Base-by-base conservation (phyloP, 192 early-diverging fungal species). In the Backusella tarrabulga region DNA sequence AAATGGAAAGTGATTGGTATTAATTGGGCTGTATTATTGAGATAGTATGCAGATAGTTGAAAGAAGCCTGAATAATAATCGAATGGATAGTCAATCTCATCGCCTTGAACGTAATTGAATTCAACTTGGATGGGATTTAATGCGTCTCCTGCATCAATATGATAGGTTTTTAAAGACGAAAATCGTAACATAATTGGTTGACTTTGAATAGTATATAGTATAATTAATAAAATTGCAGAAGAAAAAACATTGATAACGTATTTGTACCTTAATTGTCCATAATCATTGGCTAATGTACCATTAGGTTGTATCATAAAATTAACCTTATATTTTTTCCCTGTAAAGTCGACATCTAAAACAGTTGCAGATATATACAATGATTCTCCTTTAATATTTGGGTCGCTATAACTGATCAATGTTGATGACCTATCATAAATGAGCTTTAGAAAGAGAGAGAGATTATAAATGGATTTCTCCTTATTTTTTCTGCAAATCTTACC, bases 21-120 rank as follows among this genome's bases (percentile, higher is more conserved):
- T n/a, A 69, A 75, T 71, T 84, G 83, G 0, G 77, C 35, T 9
- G 75, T 79, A 34, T 85, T 78, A 46, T 79, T 78, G n/a, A 82
- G 69, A 54, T 77, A 70, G 75, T 77, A 76, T 21, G 83, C 85
- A 21, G 79, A 67, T 7, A 87, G 75, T 41, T 87, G 83, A 54
- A 87, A 87, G 17, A 84, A 87, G n/a, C 76, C 76, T 17, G 82
- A 80, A 73, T 87, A 87, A 23, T 79, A 78, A 46, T 87, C 85
- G 29, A 87, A 87, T 0, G 85, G 85, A 34, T 87, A 87, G 44
- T 87, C 85, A 12, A 87, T 84, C 21, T 75, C 74, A 40, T 56
- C 73, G 23, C 79, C 79, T 40, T 72, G 32, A 50, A 71, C 67
- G 23, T 80, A 80, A 26, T 68, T 41, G 29, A 80, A 80, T 21